Base-by-base conservation (phyloP, 148 eudicot species). In the Vaccinium macrocarpon region DNA sequence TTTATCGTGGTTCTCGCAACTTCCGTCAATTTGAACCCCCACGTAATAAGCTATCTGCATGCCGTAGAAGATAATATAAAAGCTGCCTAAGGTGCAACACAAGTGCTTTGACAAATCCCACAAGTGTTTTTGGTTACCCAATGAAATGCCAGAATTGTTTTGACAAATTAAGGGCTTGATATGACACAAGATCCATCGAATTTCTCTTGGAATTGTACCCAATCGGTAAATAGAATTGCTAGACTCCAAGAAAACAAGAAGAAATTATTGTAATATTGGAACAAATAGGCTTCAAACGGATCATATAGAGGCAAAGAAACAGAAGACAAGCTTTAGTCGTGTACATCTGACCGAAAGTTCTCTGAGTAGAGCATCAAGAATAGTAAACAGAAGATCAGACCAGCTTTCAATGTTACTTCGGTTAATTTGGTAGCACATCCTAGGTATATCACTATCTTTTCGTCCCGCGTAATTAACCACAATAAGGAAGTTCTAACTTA, bases 21-120 rank as follows among this genome's bases (percentile, higher is more conserved):
- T 83, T 50, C 88, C 93, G 52, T 90, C 93, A 81, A 87, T 88
- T 51, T 93, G 95, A 88, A 93, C 91, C 86, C 90, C 98, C 19
- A 93, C 92, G 85, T 91, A 92, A 86, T 91, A 94, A 61, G 94
- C 95, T 84, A 94, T 86, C 94, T 94, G 89, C 85, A 83, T 19
- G 61, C 68, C 29, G 19, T 59, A 66, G 32, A 61, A 80, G 78
- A 46, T 35, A 3, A 49, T 19, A 56, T 49, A n/a, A 49, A 49
- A 48, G 52, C 35, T 50, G 32, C 4, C 55, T 0, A 10, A n/a
- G 56, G 10, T 25, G 9, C 15, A 52, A 35, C 1, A 21, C 3
- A 78, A 49, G 21, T 56, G 38, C 52, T 15, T 71, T n/a, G n/a
- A n/a, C n/a, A n/a, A n/a, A n/a, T n/a, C n/a, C n/a, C n/a, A n/a